These are phyloP conservation scores for Ganoderma multipileum DNA, from an alignment of 1,284 basidiomycete species.

Conservation along the genomic window DNA sequence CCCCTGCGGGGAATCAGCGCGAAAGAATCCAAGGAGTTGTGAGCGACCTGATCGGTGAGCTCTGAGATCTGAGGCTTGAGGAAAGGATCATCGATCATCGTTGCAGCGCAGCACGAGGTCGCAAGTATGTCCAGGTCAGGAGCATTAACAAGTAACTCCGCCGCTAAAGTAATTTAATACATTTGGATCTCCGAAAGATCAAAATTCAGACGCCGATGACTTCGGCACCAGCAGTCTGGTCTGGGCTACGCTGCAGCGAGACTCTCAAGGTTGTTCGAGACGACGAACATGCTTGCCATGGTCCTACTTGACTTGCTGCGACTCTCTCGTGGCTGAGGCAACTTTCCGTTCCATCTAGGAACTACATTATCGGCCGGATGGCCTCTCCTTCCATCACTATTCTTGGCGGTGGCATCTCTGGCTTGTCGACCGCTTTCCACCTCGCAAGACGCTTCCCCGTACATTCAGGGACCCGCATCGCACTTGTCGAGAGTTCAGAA, in stretches of 20 bases:
- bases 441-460: slow-evolving; percentile 68
- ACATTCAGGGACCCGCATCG: slow-evolving; percentile 55
- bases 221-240: background rate
- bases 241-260: background rate
- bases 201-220: background rate
- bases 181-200: background rate
- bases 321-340: background rate
- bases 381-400: slow-evolving; percentile 58
- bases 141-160: background rate
- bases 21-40: background rate
- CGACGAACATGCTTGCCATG: slow-evolving; percentile 1
- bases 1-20: background rate
- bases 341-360: background rate
- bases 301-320: background rate
- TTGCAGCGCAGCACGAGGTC: too few species aligned
- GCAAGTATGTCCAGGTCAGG: too few species aligned
- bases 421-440: slow-evolving; percentile 83
- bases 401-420: slow-evolving; percentile 84
- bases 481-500: slow-evolving; percentile 71
- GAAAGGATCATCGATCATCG: background rate
- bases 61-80: too few species aligned
- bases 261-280: background rate
- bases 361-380: background rate
- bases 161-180: background rate
- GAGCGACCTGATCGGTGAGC: background rate